phyloP scores from a whole-genome alignment of 352 stramenopile species.

The Globisporangium megalacanthum region DNA sequence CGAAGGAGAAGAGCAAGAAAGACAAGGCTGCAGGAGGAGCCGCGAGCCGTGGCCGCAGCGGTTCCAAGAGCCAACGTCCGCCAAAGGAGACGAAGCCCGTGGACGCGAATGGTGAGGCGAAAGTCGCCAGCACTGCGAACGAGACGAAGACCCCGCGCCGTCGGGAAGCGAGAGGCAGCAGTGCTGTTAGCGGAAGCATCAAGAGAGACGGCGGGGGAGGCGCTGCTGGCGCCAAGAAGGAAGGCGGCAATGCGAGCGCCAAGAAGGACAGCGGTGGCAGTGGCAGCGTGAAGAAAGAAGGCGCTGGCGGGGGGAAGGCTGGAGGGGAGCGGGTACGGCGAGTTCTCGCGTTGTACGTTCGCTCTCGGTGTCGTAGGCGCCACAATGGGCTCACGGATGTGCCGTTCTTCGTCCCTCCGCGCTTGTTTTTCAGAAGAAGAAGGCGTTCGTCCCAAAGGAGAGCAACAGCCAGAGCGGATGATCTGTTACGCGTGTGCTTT shows the following conservation, averaged over 20 bases:
- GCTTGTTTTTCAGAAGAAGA: slow-evolving; percentile 41
- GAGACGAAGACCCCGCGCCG: slow-evolving; percentile 26
- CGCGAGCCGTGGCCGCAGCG: slow-evolving; percentile 11
- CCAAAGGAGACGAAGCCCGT: slow-evolving; percentile 31
- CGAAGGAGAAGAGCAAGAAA: slow-evolving; percentile 20
- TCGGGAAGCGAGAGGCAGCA: slow-evolving; percentile 16
- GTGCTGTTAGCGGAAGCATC: slow-evolving; percentile 1
- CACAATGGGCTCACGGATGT: too few species aligned
- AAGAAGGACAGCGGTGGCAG: slow-evolving; percentile 20
- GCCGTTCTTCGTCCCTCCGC: background rate
- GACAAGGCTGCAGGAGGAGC: background rate
- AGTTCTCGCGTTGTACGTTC: slow-evolving; percentile 13
- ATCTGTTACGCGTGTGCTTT: background rate
- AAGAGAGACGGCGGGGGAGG: background rate
- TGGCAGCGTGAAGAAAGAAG: slow-evolving; percentile 2
- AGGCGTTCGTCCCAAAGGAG: slow-evolving; percentile 59
- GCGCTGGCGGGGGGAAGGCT: slow-evolving; percentile 10
- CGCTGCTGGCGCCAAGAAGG: background rate
- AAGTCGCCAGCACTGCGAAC: slow-evolving; percentile 9
- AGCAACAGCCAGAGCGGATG: slow-evolving; percentile 13
- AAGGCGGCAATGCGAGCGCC: slow-evolving; percentile 3
- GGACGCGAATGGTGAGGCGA: slow-evolving; percentile 9
- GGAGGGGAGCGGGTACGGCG: slow-evolving; percentile 9
- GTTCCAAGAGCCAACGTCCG: slow-evolving; percentile 20
- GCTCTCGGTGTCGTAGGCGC: background rate